Percentiles rank a stretch among this genome's conserved stretches.
These are phyloP conservation scores for Zhuliangozyma blackwelliae DNA, from an alignment of 1,139 yeast species.

Conservation along the genomic window DNA sequence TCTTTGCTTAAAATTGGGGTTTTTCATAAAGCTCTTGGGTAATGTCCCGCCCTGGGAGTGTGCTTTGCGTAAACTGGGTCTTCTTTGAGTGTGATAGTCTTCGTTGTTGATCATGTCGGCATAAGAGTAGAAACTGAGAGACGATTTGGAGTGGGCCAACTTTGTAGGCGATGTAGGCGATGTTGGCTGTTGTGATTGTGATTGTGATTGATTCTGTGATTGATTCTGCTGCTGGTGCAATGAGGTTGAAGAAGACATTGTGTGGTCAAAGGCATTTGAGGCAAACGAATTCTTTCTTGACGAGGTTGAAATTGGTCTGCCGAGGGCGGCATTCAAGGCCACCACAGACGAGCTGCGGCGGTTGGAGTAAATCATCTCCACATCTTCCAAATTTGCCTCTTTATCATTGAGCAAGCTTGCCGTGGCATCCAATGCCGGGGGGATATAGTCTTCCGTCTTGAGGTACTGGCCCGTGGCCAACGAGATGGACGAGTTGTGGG, in stretches of 20 bases:
- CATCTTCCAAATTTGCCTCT: constrained; percentile 57
- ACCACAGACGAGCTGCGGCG: constrained; percentile 57
- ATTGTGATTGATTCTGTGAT: constrained; percentile 15
- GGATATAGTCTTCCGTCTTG: constrained; percentile 60
- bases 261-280: constrained; percentile 11
- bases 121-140: constrained; percentile 68
- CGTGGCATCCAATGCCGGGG: constrained; percentile 81
- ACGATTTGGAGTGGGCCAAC: constrained; percentile 40
- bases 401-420: constrained; percentile 58
- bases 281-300: constrained; percentile 36
- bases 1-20: constrained; percentile 11
- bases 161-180: constrained; percentile 37
- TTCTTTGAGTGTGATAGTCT: constrained; percentile 39
- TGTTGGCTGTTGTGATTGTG: constrained; percentile 10
- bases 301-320: constrained; percentile 39
- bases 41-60: constrained; percentile 20
- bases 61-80: constrained; percentile 4
- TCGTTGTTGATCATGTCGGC: constrained; percentile 74
- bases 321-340: constrained; percentile 60
- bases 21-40: constrained; percentile 44
- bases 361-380: constrained; percentile 55
- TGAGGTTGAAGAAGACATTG: too few relatives aligned
- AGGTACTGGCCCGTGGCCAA: constrained; percentile 20
- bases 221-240: constrained; percentile 3
- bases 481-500: constrained; percentile 27